Percentiles rank a stretch among this genome's conserved stretches.
phyloP scores from a whole-genome alignment of 176 grass and related monocot genomes.

The Poa pratensis region DNA sequence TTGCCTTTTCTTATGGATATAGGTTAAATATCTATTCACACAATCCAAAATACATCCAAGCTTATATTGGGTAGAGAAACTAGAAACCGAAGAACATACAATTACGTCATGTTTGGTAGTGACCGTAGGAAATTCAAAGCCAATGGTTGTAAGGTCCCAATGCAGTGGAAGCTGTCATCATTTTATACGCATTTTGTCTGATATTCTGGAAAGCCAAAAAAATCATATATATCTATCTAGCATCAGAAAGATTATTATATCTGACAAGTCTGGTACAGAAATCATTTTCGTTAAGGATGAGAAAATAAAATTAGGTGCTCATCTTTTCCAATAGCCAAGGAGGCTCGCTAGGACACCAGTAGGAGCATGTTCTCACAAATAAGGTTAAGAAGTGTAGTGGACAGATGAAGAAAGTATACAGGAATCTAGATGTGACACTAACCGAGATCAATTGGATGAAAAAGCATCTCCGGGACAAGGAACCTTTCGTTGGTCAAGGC shows the following conservation, averaged over 20 bases:
- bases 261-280: background rate
- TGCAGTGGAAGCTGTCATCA: background rate
- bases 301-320: background rate
- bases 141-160: background rate
- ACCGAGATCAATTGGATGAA: slow-evolving; percentile 88
- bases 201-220: background rate
- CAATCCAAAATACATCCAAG: background rate
- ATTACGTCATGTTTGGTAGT: background rate
- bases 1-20: background rate
- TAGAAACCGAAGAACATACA: background rate
- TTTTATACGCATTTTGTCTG: background rate
- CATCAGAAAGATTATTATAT: slow-evolving; percentile 21
- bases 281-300: background rate
- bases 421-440: slow-evolving; percentile 9
- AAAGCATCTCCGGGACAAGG: slow-evolving; percentile 94
- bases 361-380: slow-evolving; percentile 9
- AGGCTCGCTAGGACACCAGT: background rate
- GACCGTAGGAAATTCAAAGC: background rate
- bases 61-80: background rate
- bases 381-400: no score
- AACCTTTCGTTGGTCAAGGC: slow-evolving; percentile 90
- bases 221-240: background rate
- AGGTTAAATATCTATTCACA: background rate
- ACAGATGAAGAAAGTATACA: background rate
- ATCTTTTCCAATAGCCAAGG: background rate